Evolutionary conservation across 257 asterid genomes (phyloP).

Genomic region (Henckelia pumila): DNA sequence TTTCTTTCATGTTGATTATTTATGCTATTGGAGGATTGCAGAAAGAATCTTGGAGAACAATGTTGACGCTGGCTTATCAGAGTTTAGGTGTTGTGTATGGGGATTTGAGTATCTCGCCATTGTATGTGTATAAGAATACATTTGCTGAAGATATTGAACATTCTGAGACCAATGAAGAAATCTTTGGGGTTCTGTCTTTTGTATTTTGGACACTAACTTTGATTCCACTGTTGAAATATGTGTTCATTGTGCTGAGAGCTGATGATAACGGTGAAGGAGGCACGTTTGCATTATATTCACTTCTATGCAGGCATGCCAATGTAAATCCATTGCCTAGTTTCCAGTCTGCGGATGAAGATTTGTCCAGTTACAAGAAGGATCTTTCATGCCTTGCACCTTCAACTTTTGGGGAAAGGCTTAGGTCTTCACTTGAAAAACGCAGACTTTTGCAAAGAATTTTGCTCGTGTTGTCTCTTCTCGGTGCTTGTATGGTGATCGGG

Average conservation of each 20-base stretch:
- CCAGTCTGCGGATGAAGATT: constrained; percentile 74
- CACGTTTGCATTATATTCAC: constrained; percentile 85
- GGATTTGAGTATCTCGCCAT: constrained; percentile 85
- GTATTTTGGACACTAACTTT: constrained; percentile 86
- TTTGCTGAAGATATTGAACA: constrained; percentile 82
- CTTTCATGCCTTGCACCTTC: constrained; percentile 41
- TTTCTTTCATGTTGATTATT: background rate
- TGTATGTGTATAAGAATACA: constrained; percentile 81
- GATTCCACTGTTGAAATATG: constrained; percentile 80
- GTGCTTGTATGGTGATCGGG: constrained; percentile 96
- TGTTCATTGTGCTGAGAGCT: constrained; percentile 79
- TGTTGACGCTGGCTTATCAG: constrained; percentile 76
- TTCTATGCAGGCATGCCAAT: constrained; percentile 74
- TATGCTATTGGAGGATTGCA: constrained; percentile 30
- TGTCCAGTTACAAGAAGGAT: constrained; percentile 62
- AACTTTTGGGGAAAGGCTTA: constrained; percentile 53
- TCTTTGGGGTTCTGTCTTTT: constrained; percentile 82
- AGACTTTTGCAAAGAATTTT: constrained; percentile 62
- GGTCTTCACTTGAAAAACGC: constrained; percentile 57
- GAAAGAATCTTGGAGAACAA: constrained; percentile 76
- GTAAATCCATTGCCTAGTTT: constrained; percentile 72
- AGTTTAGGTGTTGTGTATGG: constrained; percentile 94
- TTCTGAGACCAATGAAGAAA: constrained; percentile 81
- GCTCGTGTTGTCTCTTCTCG: constrained; percentile 68
- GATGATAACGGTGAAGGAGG: constrained; percentile 98